These are phyloP conservation scores for Suhomyces taliae DNA, from an alignment of 1,139 yeast species.

Conservation along the genomic window DNA sequence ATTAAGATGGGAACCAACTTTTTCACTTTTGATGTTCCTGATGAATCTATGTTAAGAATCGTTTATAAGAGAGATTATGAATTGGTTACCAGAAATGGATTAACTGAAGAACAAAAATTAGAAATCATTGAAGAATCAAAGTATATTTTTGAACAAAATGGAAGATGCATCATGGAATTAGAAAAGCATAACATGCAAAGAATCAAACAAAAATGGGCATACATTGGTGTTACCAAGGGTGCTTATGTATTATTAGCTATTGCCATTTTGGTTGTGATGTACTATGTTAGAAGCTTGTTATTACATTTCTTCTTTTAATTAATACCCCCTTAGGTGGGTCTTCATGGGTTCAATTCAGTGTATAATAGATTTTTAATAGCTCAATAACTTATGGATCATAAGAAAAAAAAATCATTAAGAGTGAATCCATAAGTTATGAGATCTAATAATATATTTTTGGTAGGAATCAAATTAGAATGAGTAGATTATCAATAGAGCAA, in stretches of 20 bases:
- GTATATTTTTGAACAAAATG: conserved; percentile 65
- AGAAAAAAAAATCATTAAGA: too few relatives aligned
- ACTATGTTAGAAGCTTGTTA: conserved; percentile 28
- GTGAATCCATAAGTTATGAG: too few relatives aligned
- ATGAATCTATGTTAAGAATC: conserved; percentile 63
- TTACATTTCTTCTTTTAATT: conserved; percentile 15
- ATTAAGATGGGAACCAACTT: conserved; percentile 65
- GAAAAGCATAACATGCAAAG: conserved; percentile 61
- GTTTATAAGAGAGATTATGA: conserved; percentile 76
- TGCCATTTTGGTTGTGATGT: conserved; percentile 24
- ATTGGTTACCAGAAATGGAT: conserved; percentile 63
- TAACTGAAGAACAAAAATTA: conserved; percentile 68
- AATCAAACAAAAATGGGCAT: conserved; percentile 56
- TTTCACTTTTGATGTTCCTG: conserved; percentile 69
- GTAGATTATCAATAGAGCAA: too few relatives aligned
- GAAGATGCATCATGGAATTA: conserved; percentile 60
- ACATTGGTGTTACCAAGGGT: conserved; percentile 52
- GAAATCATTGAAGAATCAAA: conserved; percentile 70
- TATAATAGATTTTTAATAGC: conserved; percentile 1
- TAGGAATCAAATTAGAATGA: too few relatives aligned
- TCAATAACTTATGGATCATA: not conserved
- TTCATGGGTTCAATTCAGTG: conserved; percentile 1
- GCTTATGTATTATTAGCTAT: conserved; percentile 37
- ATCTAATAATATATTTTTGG: too few relatives aligned
- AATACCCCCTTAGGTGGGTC: not conserved